A percentile compares a stretch with the other conserved stretches of the same genome.
Conservation (phyloP, 805 yeast species). For the Nakazawaea ambrosiae region DNA sequence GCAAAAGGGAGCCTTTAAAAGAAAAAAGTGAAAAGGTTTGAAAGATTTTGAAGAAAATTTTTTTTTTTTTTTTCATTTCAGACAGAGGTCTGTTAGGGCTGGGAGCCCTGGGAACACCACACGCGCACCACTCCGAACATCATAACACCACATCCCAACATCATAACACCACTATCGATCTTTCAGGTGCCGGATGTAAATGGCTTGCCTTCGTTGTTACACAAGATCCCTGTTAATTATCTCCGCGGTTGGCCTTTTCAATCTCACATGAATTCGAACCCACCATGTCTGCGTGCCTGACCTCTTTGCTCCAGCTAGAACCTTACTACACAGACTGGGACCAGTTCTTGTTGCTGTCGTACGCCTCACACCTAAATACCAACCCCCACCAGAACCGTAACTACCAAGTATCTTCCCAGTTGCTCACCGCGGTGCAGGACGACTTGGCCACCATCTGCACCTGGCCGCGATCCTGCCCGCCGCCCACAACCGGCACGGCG, state of each 20-base stretch:
- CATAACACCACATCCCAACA: neutral
- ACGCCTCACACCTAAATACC: neutral
- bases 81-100: too few relatives aligned
- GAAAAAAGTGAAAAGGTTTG: neutral
- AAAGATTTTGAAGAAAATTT: too few relatives aligned
- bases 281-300: too few relatives aligned
- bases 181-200: too few relatives aligned
- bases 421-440: slow-evolving; percentile 5
- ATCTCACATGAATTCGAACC: too few relatives aligned
- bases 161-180: neutral
- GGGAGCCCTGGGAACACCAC: neutral
- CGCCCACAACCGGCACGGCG: too few relatives aligned
- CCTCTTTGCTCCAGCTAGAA: slow-evolving; percentile 2
- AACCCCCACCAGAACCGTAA: neutral
- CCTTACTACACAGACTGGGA: slow-evolving; percentile 5
- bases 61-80: too few relatives aligned
- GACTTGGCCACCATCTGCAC: too few relatives aligned
- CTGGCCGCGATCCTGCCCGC: too few relatives aligned
- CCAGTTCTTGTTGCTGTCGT: neutral
- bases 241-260: too few relatives aligned
- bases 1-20: neutral
- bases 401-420: slow-evolving; percentile 4
- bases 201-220: too few relatives aligned
- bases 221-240: too few relatives aligned
- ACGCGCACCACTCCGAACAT: neutral